These are phyloP conservation scores for Neoboletus magnificus DNA, from an alignment of 768 basidiomycete species.

Conservation along the genomic window DNA sequence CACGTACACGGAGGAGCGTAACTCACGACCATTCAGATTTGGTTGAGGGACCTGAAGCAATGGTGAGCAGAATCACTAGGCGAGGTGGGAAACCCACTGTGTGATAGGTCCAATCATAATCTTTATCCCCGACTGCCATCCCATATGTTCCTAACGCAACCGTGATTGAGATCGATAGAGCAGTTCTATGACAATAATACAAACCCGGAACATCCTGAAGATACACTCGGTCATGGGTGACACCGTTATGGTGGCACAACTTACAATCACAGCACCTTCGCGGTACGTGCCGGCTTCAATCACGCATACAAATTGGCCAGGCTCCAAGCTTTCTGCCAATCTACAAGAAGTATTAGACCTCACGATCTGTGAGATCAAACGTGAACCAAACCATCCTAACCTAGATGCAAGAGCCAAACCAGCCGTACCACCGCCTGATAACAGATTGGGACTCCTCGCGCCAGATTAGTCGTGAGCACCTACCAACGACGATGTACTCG, in stretches of 20 bases:
- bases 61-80: neutral
- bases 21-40: neutral
- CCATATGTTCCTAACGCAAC: constrained; percentile 5
- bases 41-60: constrained; percentile 14
- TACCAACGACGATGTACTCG: constrained; percentile 15
- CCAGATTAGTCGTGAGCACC: neutral
- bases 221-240: neutral
- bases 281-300: constrained; percentile 16
- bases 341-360: neutral
- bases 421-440: constrained; percentile 14
- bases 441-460: neutral
- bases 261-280: constrained; percentile 11
- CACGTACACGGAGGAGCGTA: constrained; percentile 5
- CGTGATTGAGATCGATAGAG: neutral
- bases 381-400: neutral
- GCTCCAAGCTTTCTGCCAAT: constrained; percentile 10
- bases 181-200: neutral
- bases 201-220: constrained; percentile 19
- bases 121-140: neutral
- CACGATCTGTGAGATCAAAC: neutral
- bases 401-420: constrained; percentile 17
- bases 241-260: neutral
- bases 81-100: constrained; percentile 5
- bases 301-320: constrained; percentile 16
- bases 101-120: constrained; percentile 18